Conservation (phyloP, 2,329 filamentous ascomycete genomes). For the Phyllachora maydis region DNA sequence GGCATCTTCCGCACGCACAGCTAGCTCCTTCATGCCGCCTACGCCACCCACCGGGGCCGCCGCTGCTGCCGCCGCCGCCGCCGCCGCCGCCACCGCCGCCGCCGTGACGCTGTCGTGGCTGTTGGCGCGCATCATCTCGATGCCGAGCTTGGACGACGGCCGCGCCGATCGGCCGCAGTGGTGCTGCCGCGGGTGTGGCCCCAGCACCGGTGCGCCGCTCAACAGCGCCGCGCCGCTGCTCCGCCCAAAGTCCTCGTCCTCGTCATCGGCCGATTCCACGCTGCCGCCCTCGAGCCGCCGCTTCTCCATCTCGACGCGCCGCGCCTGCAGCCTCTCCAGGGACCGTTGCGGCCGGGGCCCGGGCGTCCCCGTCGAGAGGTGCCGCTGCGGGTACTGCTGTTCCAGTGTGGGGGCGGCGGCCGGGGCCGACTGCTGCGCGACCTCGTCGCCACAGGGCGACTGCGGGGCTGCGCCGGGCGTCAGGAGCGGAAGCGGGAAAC, state of each 20-base stretch:
- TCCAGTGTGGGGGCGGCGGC: too few relatives aligned
- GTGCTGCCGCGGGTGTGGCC: constrained; percentile 6
- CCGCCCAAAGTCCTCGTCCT: constrained; percentile 78
- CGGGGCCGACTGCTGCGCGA: constrained; percentile 44
- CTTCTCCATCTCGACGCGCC: constrained; percentile 56
- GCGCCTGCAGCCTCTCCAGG: constrained; percentile 52
- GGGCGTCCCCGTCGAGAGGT: too few relatives aligned
- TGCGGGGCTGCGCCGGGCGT: constrained; percentile 16
- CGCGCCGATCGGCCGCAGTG: constrained; percentile 30
- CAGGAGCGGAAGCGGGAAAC: constrained; percentile 4
- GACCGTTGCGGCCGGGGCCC: constrained; percentile 47
- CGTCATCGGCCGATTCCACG: constrained; percentile 79
- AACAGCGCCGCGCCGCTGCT: constrained; percentile 14
- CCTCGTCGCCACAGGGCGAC: constrained; percentile 23
- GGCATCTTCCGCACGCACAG: too few relatives aligned
- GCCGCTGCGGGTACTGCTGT: too few relatives aligned
- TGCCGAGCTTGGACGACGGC: constrained; percentile 73
- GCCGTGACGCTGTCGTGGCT: constrained; percentile 60
- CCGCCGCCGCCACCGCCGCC: constrained; percentile 24
- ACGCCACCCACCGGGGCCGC: too few relatives aligned
- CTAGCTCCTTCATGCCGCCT: too few relatives aligned
- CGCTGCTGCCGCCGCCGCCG: too few relatives aligned
- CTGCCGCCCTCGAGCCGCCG: constrained; percentile 47
- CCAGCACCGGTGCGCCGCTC: constrained; percentile 2
- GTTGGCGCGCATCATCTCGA: constrained; percentile 96